phyloP scores from a whole-genome alignment of 495 filamentous ascomycete genomes.

The Aspergillus heteromorphus region DNA sequence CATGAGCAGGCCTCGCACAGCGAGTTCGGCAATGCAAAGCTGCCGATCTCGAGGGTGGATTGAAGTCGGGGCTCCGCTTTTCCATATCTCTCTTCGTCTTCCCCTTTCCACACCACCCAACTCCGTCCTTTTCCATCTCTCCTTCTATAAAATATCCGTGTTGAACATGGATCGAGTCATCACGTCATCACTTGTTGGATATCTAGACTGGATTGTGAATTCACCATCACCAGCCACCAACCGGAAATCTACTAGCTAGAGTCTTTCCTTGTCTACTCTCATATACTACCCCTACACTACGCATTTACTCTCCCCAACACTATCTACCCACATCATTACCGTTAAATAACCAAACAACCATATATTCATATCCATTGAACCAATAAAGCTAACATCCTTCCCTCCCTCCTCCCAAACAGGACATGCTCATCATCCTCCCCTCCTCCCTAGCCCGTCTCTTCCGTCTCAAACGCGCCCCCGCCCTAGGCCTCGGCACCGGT shows the following conservation, averaged over 20 bases:
- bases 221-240: too few relatives aligned
- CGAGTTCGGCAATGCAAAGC: constrained; percentile 17
- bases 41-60: constrained; percentile 36
- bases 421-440: constrained; percentile 72
- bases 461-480: constrained; percentile 37
- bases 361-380: too few relatives aligned
- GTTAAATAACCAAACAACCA: too few relatives aligned
- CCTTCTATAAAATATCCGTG: background rate
- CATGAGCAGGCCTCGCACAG: constrained; percentile 18
- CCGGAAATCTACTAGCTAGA: background rate
- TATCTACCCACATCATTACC: too few relatives aligned
- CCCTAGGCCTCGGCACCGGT: constrained; percentile 34
- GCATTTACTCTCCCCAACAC: background rate
- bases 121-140: background rate
- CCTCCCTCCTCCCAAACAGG: constrained; percentile 43
- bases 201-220: background rate
- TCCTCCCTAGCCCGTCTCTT: constrained; percentile 69
- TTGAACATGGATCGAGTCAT: background rate
- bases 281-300: too few relatives aligned
- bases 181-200: background rate
- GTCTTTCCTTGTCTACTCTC: background rate
- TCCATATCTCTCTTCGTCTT: background rate
- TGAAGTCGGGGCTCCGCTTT: constrained; percentile 7
- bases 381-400: background rate
- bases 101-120: background rate